Evolutionary conservation across 1,284 basidiomycete genomes (phyloP), one percentile per base, ranked within the genome.

Genomic region (Fomitopsis pinicola): DNA sequence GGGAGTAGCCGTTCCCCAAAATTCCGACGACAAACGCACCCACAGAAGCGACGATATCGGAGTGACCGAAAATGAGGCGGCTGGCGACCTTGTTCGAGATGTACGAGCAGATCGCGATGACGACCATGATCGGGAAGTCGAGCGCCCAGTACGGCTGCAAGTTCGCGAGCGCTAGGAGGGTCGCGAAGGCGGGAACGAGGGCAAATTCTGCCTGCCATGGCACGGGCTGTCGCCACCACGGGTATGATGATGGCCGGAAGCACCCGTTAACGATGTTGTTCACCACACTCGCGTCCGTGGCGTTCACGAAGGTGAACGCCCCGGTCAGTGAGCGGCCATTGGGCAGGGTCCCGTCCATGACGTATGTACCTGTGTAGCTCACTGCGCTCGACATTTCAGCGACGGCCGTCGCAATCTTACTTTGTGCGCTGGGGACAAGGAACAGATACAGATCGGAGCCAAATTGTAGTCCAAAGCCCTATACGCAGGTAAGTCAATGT

Each of bases 381-480:
- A 84, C 72, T 9, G 80, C 77, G 3, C 77, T 76, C 55, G 80
- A 72, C 46, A 88, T 68, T 42, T 76, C 80, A 2, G 78, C 76
- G n/a, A 84, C 78, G 17, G 89, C 75, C 15, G 76, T 73, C 30
- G 82, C 75, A 14, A 90, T 79, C 36, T 80, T 76, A 48, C 74
- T 75, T 26, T 88, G 84, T 15, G 85, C 82, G 1, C 72, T 66
- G 0, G 76, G 82, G 70, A 95, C 92, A 61, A 95, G 77, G 30
- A 94, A 80, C 61, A 93, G 87, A 70, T 88, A 95, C 26, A 95
- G 76, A 70, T 95, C 93, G 3, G 89, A 93, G 42, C 93, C 93
- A 62, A 95, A 91, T 64, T 93, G 90, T 56, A 95, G 81, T 57
- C 92, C 92, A 72, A 95, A 95, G 1, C 94, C 94, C 68, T 69